Base-by-base conservation (phyloP, 176 grass and related monocot genomes). In the Aegilops longissima region DNA sequence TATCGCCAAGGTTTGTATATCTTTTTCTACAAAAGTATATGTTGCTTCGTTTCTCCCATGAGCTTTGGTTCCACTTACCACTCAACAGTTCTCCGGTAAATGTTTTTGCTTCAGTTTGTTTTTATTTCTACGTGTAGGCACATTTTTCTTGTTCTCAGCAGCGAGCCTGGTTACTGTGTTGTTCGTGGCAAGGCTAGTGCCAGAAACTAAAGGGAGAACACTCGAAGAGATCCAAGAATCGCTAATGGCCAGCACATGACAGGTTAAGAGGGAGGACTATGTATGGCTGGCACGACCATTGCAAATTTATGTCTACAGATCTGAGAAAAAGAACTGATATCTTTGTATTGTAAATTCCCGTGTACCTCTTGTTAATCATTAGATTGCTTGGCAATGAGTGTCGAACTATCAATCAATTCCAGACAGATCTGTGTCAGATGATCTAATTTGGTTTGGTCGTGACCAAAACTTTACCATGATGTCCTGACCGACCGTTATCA, bases 141-240 rank as follows among this genome's bases (percentile, higher is more conserved):
- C 91, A 13, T 96, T 96, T 73, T 94, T 96, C 72, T 17, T 96
- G 66, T 96, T 96, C 82, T 90, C 94, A 39, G 83, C 89, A 30
- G 82, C 87, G 14, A 92, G 91, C 89, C 86, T 86, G 62, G 71
- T 83, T 33, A 90, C 89, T 4, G 62, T 96, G 63, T 3, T 92
- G 31, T 96, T 96, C 76, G 94, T 96, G 79, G 87, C 83, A 68
- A 86, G 9, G 40, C 51, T 90, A 73, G 92, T 96, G 68, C 94
- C 94, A 56, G 94, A 96, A 88, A 96, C 94, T 8, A 94, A 92
- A 93, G 94, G 94, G 9, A 77, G 82, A 35, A 90, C 94, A 44
- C 78, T 94, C 11, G 94, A 96, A 94, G 92, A 96, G 86, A 96
- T 96, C 34, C 94, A 94, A 74, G 90, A 31, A 47, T 92, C 83